A percentile compares a stretch with the other conserved stretches of the same genome.
Conservation (phyloP, 208 protist species). For the Porcisia hertigi region DNA sequence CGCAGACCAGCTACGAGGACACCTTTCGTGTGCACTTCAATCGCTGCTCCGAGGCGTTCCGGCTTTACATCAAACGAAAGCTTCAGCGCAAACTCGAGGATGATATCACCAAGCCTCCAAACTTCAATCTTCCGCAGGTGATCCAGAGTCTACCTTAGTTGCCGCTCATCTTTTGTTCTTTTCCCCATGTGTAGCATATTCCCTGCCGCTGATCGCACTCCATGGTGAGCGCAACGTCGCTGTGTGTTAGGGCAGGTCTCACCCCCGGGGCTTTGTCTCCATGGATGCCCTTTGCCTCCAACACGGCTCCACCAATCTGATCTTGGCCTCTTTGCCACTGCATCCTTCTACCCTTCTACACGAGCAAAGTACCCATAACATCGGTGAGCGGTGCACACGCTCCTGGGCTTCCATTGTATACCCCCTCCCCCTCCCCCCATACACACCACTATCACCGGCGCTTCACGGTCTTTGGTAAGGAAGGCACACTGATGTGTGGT, state of each 20-base stretch:
- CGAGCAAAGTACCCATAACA: no score
- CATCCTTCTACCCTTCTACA: no score
- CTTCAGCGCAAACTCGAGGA: conserved; percentile 67
- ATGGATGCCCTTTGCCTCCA: no score
- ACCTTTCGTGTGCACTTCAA: conserved; percentile 79
- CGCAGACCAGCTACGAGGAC: conserved; percentile 40
- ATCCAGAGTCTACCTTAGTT: conserved; percentile 35
- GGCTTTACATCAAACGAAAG: conserved; percentile 84
- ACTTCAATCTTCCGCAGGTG: conserved; percentile 51
- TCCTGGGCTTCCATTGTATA: no score
- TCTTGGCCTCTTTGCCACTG: no score
- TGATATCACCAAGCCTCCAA: conserved; percentile 35
- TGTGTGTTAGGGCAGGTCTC: no score
- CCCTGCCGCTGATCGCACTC: neutral
- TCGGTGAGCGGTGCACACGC: no score
- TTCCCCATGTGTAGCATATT: neutral
- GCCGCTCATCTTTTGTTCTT: neutral
- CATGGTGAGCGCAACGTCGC: neutral
- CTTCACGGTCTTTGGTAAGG: no score
- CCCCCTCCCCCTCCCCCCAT: no score
- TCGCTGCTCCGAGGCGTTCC: conserved; percentile 83
- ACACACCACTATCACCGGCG: no score
- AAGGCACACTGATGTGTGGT: no score
- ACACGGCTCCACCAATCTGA: no score
- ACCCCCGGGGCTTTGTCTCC: neutral